A percentile compares a stretch with the other conserved stretches of the same genome.
These are phyloP conservation scores for Scedosporium aurantiacum DNA, from an alignment of 2,329 filamentous ascomycete species.

Conservation along the genomic window DNA sequence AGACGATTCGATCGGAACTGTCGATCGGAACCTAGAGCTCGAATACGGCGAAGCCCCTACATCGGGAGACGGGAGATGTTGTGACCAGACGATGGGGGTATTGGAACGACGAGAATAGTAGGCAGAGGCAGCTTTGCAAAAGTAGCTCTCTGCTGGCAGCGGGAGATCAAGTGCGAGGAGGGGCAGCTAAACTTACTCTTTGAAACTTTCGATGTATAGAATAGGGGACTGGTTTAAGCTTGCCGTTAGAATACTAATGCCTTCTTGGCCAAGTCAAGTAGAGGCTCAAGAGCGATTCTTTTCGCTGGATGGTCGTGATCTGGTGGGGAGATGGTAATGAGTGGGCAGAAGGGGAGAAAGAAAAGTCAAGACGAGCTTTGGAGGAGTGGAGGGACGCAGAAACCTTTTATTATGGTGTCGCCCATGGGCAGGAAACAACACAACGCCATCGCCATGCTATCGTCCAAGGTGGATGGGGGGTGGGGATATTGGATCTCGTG, in stretches of 20 bases:
- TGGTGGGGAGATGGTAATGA: not conserved
- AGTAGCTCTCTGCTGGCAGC: not conserved
- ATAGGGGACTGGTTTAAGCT: not conserved
- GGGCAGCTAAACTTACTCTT: not conserved
- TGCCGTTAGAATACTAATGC: not conserved
- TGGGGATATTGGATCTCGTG: not conserved
- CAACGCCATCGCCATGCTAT: not conserved
- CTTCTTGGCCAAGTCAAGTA: not conserved
- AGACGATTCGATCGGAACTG: not conserved
- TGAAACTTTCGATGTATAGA: not conserved
- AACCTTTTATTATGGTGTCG: slow-evolving; percentile 2
- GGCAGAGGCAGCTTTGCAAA: not conserved
- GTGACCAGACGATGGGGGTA: not conserved
- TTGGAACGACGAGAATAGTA: not conserved
- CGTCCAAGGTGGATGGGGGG: not conserved
- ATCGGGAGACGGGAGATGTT: not conserved
- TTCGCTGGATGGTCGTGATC: not conserved
- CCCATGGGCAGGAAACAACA: not conserved
- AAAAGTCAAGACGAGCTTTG: not conserved
- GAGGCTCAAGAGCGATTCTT: not conserved
- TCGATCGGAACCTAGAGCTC: not conserved
- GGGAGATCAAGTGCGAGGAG: no score
- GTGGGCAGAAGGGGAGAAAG: not conserved
- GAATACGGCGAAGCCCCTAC: not conserved
- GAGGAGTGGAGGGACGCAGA: not conserved